These are phyloP conservation scores for Suillus lakei DNA, from an alignment of 768 basidiomycete species.

Conservation along the genomic window DNA sequence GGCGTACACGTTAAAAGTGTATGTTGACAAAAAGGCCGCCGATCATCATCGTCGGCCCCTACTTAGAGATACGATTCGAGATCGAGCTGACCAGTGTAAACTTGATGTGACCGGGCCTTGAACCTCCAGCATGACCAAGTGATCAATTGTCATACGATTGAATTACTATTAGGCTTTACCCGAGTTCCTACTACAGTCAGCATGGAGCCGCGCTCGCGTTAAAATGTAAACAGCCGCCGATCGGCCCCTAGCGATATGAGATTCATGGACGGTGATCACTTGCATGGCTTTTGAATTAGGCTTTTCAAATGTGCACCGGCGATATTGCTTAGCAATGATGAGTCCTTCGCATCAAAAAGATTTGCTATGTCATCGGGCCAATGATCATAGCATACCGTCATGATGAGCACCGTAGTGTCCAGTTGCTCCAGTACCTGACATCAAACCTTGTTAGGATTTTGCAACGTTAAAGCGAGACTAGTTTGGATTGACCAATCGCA, in stretches of 20 bases:
- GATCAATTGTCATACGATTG: background rate
- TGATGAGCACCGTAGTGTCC: background rate
- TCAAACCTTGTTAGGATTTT: slow-evolving; percentile 5
- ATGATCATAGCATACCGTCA: background rate
- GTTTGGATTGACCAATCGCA: background rate
- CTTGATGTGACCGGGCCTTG: background rate
- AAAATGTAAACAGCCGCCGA: background rate
- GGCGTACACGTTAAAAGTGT: background rate
- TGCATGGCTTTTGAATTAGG: background rate
- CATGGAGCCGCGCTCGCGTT: background rate
- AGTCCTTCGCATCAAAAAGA: background rate
- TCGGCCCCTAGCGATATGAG: background rate
- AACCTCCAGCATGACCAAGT: background rate
- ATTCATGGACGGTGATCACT: background rate
- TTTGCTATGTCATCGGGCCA: background rate
- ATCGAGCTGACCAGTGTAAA: background rate
- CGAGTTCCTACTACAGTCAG: background rate
- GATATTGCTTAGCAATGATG: background rate
- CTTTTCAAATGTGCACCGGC: background rate
- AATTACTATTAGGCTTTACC: slow-evolving; percentile 6
- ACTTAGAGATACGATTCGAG: background rate
- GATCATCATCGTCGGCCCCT: background rate
- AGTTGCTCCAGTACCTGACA: background rate
- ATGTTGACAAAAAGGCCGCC: background rate
- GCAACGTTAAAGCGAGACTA: background rate